These are phyloP conservation scores for Phytopythium montanum DNA, from an alignment of 352 stramenopile species.

Conservation along the genomic window DNA sequence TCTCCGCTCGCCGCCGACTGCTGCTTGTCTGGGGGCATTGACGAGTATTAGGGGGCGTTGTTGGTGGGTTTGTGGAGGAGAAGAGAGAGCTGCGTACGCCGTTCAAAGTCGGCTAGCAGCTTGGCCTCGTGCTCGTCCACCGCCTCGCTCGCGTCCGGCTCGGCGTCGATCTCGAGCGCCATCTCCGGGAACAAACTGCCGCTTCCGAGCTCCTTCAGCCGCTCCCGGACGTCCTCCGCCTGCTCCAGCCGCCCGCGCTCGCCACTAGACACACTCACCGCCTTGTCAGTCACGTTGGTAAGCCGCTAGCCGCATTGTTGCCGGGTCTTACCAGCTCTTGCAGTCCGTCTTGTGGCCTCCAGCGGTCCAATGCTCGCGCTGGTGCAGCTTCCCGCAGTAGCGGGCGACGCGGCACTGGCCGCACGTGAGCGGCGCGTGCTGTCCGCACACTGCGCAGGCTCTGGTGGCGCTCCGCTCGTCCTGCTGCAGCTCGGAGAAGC, in stretches of 20 bases:
- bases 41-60: background rate
- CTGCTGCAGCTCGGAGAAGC: conserved; percentile 14
- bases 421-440: conserved; percentile 63
- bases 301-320: background rate
- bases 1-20: conserved; percentile 15
- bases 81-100: conserved; percentile 25
- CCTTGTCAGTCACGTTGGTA: background rate
- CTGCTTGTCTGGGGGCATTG: conserved; percentile 8
- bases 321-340: conserved; percentile 33
- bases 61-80: background rate
- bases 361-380: conserved; percentile 74
- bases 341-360: conserved; percentile 71
- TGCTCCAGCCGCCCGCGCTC: conserved; percentile 39
- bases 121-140: conserved; percentile 74
- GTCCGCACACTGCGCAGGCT: conserved; percentile 59
- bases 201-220: conserved; percentile 44
- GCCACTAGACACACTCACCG: conserved; percentile 14
- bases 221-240: conserved; percentile 20
- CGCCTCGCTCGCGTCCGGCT: conserved; percentile 56
- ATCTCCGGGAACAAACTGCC: conserved; percentile 78
- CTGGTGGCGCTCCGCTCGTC: conserved; percentile 13
- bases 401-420: conserved; percentile 67
- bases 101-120: conserved; percentile 67
- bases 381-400: conserved; percentile 75
- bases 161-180: conserved; percentile 74